Evolutionary conservation across 768 basidiomycete genomes (phyloP), one percentile per base, ranked within the genome.

Genomic region (Lactifluus subvellereus): DNA sequence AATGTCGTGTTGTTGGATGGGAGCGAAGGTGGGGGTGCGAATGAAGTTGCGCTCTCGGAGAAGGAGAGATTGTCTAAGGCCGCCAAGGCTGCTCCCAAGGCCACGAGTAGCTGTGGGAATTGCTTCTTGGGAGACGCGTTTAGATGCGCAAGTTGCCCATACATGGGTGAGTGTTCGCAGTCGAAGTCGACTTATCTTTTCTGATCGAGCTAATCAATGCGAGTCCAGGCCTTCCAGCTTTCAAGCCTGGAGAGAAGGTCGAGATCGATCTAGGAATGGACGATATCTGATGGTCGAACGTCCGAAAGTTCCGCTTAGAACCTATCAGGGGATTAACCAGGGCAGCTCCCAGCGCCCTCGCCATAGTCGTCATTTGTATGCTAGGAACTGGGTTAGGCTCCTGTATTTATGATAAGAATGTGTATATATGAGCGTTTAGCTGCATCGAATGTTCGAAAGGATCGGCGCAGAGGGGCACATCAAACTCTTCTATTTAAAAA

Each of bases 71-170:
- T 91, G 71, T 69, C 84, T 2, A 74, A 77, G 47, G 89, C 89
- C 9, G 89, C 87, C 0, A 83, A 80, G 70, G 82, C 82, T 22
- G 84, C 91, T 14, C 85, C 87, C 13, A 91, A 92, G 77, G 93
- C 91, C 42, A 98, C 94, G 59, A 96, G 94, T 72, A 94, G 92
- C 71, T 98, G 97, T 77, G 96, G 95, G 16, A 98, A 82, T 77
- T 99, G 97, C 79, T 98, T 92, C 79, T 77, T 98, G 42, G 97
- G 97, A 10, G 97, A 99, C 75, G 97, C 97, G 3, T 99, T 99
- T 78, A 80, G 97, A 71, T 99, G 97, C 75, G 88, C 88, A 27
- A 85, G 93, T 57, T 99, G 97, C 74, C 97, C 97, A 33, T 99
- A 98, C 76, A 79, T 92, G 50, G 96, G 96, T 98, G 68, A 64